These are phyloP conservation scores for Collybia mongolica DNA, from an alignment of 768 basidiomycete genomes.

Conservation along the genomic window DNA sequence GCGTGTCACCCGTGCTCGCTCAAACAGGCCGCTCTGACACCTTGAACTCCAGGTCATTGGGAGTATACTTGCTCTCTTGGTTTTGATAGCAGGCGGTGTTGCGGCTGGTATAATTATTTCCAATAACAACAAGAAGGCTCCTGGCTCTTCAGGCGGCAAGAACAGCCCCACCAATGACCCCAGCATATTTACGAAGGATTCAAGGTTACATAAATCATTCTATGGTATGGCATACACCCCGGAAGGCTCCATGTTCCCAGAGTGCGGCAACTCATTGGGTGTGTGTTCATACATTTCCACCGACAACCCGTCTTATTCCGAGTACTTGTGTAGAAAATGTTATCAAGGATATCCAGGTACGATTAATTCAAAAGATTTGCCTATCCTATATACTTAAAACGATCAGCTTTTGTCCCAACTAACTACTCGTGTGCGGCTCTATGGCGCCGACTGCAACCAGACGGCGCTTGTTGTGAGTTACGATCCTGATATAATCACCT, in stretches of 20 bases:
- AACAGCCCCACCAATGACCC: conserved; percentile 51
- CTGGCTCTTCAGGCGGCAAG: conserved; percentile 17
- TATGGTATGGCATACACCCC: conserved; percentile 91
- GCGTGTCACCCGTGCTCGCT: conserved; percentile 22
- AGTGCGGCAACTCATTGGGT: conserved; percentile 60
- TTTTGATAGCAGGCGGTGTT: conserved; percentile 54
- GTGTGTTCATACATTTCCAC: conserved; percentile 8
- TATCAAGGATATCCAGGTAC: conserved; percentile 70
- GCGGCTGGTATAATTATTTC: conserved; percentile 65
- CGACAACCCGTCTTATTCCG: background rate
- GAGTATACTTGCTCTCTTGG: conserved; percentile 41
- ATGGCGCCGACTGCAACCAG: conserved; percentile 87
- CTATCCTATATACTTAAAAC: conserved; percentile 10
- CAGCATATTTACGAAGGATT: conserved; percentile 67
- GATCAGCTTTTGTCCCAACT: conserved; percentile 78
- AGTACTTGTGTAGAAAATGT: conserved; percentile 43
- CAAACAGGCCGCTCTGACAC: background rate
- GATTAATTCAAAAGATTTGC: background rate
- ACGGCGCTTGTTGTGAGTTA: conserved; percentile 65
- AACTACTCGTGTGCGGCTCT: conserved; percentile 76
- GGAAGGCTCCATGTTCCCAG: conserved; percentile 58
- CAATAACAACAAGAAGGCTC: conserved; percentile 41
- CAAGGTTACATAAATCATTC: conserved; percentile 66
- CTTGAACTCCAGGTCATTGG: conserved; percentile 46
- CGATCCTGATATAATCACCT: background rate